These are phyloP conservation scores for Helicocarpus griseus DNA, from an alignment of 2,329 filamentous ascomycete species.

Conservation along the genomic window DNA sequence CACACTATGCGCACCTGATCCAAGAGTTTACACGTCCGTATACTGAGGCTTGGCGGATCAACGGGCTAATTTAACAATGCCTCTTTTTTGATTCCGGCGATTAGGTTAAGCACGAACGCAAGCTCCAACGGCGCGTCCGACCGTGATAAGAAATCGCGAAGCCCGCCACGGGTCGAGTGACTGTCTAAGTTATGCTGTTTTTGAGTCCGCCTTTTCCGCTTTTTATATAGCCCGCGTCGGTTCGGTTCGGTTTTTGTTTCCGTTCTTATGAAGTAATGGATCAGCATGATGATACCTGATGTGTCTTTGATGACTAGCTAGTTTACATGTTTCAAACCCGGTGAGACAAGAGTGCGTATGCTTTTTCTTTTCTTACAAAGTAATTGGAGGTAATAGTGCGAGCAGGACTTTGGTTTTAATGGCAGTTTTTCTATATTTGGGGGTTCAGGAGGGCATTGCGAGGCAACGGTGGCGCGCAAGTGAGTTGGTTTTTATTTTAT, in stretches of 20 bases:
- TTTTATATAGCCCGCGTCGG: background rate
- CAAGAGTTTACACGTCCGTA: background rate
- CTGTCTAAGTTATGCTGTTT: background rate
- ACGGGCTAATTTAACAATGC: background rate
- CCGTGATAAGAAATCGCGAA: conserved; percentile 12
- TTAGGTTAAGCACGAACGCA: background rate
- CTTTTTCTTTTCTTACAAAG: background rate
- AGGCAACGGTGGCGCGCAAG: background rate
- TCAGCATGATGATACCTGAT: background rate
- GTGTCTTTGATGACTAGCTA: background rate
- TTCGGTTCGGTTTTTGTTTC: background rate
- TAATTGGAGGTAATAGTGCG: too few relatives aligned
- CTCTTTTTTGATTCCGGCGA: background rate
- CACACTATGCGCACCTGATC: background rate
- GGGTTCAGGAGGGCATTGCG: background rate
- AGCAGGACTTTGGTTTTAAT: background rate
- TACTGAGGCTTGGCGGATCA: background rate
- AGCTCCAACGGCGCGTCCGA: background rate
- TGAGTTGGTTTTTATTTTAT: background rate
- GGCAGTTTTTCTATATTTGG: background rate
- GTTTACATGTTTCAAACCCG: background rate
- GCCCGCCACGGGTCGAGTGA: conserved; percentile 6
- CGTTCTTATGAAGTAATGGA: background rate
- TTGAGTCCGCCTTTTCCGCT: background rate
- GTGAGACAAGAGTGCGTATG: too few relatives aligned